A percentile compares a stretch with the other conserved stretches of the same genome.
These are phyloP conservation scores for Hylodesmum podocarpum DNA, from an alignment of 306 rosid genomes.

Conservation along the genomic window DNA sequence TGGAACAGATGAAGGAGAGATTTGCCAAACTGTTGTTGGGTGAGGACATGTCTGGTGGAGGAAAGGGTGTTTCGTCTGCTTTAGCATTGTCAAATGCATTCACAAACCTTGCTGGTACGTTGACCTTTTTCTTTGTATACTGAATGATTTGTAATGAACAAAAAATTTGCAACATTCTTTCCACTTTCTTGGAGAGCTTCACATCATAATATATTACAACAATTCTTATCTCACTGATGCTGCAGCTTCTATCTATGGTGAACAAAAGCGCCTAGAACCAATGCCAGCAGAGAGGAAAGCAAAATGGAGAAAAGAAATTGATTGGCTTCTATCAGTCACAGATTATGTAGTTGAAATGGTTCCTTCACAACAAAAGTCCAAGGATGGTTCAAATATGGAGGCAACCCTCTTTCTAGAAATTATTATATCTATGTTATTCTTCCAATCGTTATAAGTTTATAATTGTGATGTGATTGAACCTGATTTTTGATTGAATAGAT, in stretches of 20 bases:
- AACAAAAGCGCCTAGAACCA: conserved; percentile 82
- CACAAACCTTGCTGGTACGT: conserved; percentile 90
- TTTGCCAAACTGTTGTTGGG: conserved; percentile 88
- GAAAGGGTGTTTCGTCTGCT: conserved; percentile 96
- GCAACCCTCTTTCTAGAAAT: conserved; percentile 30
- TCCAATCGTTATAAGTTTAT: background rate
- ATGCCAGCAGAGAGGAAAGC: conserved; percentile 79
- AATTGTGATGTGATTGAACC: background rate
- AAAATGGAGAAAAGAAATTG: conserved; percentile 91
- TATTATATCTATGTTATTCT: background rate
- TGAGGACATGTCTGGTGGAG: conserved; percentile 99
- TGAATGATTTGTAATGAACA: background rate
- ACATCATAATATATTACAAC: background rate
- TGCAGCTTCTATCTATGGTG: conserved; percentile 94
- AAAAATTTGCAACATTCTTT: background rate
- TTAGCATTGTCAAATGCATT: conserved; percentile 94
- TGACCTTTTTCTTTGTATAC: background rate
- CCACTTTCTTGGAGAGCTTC: background rate
- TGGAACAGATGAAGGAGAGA: conserved; percentile 91
- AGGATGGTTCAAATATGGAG: conserved; percentile 88
- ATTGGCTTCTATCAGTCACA: conserved; percentile 79
- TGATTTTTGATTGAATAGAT: conserved; percentile 51
- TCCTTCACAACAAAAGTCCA: conserved; percentile 71
- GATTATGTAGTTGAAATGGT: conserved; percentile 92
- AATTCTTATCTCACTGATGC: background rate